Conservation (phyloP, 2,329 filamentous ascomycete genomes). For the Xylaria sp. region DNA sequence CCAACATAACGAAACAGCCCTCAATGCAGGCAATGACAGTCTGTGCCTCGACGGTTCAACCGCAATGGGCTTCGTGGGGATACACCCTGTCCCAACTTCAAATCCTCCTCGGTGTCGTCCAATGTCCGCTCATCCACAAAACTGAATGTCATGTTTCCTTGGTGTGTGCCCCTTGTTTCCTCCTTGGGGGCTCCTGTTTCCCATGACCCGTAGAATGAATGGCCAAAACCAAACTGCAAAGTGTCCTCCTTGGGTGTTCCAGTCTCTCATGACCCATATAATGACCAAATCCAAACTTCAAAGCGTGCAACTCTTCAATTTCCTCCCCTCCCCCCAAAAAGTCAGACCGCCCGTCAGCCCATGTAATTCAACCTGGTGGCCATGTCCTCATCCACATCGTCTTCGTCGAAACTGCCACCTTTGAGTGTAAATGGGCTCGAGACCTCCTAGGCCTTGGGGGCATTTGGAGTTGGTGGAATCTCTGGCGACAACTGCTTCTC, state of each 20-base stretch:
- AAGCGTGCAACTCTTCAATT: background rate
- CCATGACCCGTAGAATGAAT: too few species aligned
- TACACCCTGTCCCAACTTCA: background rate
- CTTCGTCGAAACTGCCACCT: slow-evolving; percentile 4
- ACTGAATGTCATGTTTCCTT: background rate
- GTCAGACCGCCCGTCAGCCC: background rate
- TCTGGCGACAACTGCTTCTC: background rate
- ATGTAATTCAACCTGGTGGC: slow-evolving; percentile 19
- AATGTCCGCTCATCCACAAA: background rate
- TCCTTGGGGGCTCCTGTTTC: too few species aligned
- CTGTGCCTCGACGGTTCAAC: too few species aligned
- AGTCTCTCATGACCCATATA: background rate
- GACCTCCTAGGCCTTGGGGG: background rate
- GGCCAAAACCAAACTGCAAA: too few species aligned
- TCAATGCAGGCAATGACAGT: too few species aligned
- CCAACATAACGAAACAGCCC: too few species aligned
- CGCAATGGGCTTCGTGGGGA: background rate
- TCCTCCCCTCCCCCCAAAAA: background rate
- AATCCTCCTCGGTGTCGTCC: background rate
- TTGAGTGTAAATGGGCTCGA: background rate
- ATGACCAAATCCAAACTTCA: background rate
- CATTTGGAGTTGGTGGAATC: background rate
- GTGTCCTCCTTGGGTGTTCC: too few species aligned
- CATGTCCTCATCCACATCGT: slow-evolving; percentile 16
- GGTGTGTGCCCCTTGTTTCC: background rate